phyloP scores from a whole-genome alignment of 2,329 filamentous ascomycete species.

The Sporothrix brunneoviolacea region DNA sequence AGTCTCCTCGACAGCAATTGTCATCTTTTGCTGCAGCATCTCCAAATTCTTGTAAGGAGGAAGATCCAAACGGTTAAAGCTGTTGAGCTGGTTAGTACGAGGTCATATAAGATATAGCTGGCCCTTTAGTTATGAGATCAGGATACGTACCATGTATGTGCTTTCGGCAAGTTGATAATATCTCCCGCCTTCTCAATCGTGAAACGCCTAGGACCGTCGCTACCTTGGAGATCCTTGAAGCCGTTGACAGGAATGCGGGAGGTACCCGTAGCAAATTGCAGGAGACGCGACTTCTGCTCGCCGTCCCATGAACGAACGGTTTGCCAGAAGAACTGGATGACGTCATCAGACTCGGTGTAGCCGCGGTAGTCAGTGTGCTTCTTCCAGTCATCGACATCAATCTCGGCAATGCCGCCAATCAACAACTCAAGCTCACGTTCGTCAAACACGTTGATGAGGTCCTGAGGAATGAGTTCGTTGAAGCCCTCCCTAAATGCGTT shows the following conservation, averaged over 20 bases:
- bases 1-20: constrained; percentile 96
- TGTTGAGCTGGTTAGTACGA: constrained; percentile 33
- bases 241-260: constrained; percentile 98
- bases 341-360: constrained; percentile 95
- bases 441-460: constrained; percentile 97
- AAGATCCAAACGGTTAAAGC: constrained; percentile 95
- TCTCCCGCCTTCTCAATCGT: constrained; percentile 98
- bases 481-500: constrained; percentile 96
- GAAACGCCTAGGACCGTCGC: constrained; percentile 88
- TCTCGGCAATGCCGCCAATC: constrained; percentile 98
- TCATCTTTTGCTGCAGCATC: constrained; percentile 78
- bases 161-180: constrained; percentile 83
- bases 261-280: constrained; percentile 96
- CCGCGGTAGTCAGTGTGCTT: constrained; percentile 99
- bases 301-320: constrained; percentile 95
- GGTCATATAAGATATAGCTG: too few species aligned
- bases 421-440: constrained; percentile 93
- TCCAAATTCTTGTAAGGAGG: constrained; percentile 89
- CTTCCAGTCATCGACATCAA: constrained; percentile 99
- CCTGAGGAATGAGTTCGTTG: constrained; percentile 92
- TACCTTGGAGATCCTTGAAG: constrained; percentile 97
- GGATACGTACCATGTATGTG: constrained; percentile 82
- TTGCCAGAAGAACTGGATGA: constrained; percentile 99
- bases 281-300: constrained; percentile 90
- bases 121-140: too few species aligned